Evolutionary conservation across 139 green algal species (phyloP).

Genomic region (Chlorella sp.): DNA sequence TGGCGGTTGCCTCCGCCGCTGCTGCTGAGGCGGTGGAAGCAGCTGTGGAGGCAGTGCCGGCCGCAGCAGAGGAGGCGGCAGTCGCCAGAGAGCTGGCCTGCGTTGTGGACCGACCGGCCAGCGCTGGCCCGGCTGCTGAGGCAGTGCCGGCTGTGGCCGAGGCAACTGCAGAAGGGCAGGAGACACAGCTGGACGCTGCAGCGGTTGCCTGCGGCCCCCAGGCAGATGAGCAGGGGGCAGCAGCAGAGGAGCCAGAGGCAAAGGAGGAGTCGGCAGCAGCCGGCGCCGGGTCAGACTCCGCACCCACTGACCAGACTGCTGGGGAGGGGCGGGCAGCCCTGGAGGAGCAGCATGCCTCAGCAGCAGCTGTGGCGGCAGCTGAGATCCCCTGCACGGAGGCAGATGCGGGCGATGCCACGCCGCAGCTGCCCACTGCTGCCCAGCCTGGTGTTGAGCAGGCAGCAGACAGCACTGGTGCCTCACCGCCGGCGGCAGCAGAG

Average conservation of each 20-base stretch:
- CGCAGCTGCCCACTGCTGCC: no score
- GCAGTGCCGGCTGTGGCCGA: neutral
- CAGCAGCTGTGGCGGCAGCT: no score
- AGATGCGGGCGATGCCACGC: no score
- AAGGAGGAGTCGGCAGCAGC: neutral
- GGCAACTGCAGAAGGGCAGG: neutral
- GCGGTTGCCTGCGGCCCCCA: neutral
- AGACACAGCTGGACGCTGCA: neutral
- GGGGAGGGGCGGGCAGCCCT: neutral
- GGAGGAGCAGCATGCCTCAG: neutral
- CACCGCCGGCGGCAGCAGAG: neutral
- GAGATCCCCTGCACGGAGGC: no score
- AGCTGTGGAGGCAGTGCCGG: neutral
- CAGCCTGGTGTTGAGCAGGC: neutral
- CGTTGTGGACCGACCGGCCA: neutral
- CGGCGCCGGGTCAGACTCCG: neutral
- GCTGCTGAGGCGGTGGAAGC: neutral
- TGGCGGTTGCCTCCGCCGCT: neutral
- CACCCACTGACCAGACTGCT: neutral
- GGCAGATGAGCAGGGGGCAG: neutral
- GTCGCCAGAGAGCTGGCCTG: neutral
- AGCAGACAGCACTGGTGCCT: neutral
- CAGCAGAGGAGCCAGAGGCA: neutral
- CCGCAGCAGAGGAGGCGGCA: neutral
- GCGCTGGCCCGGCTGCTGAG: neutral